phyloP scores from a whole-genome alignment of 1,284 basidiomycete species.

The Tetrapyrgos nigripes region DNA sequence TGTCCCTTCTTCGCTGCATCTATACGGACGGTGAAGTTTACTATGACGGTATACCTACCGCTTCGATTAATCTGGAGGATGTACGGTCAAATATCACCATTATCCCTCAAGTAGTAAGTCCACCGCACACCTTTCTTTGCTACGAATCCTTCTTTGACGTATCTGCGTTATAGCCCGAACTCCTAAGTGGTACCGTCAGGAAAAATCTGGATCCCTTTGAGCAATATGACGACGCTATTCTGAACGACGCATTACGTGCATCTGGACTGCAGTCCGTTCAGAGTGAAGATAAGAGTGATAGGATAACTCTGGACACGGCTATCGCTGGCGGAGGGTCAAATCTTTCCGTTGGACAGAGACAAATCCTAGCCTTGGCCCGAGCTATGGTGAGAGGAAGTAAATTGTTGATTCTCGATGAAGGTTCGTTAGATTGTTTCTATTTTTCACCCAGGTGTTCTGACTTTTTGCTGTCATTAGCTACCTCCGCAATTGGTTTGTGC shows the following conservation, averaged over 20 bases:
- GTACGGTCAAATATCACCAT: conserved; percentile 68
- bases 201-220: conserved; percentile 76
- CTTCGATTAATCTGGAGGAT: conserved; percentile 66
- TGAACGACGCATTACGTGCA: conserved; percentile 61
- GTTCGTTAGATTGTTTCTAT: conserved; percentile 32
- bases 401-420: conserved; percentile 65
- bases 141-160: conserved; percentile 28
- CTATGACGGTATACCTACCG: conserved; percentile 54
- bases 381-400: conserved; percentile 65
- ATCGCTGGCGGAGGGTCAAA: conserved; percentile 68
- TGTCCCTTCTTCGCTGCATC: conserved; percentile 63
- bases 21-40: conserved; percentile 61
- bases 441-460: neutral
- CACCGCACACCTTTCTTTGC: conserved; percentile 23
- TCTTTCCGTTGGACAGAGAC: conserved; percentile 74
- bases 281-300: conserved; percentile 45
- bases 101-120: conserved; percentile 57
- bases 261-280: conserved; percentile 61
- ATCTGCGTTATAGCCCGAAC: conserved; percentile 64
- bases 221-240: conserved; percentile 69
- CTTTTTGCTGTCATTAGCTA: conserved; percentile 40
- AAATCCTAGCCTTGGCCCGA: conserved; percentile 66
- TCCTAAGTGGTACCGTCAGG: conserved; percentile 65
- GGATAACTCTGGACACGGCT: conserved; percentile 57
- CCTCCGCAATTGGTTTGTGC: conserved; percentile 57